Conservation (phyloP, 2,329 filamentous ascomycete species). For the Clathrospora elynae region DNA sequence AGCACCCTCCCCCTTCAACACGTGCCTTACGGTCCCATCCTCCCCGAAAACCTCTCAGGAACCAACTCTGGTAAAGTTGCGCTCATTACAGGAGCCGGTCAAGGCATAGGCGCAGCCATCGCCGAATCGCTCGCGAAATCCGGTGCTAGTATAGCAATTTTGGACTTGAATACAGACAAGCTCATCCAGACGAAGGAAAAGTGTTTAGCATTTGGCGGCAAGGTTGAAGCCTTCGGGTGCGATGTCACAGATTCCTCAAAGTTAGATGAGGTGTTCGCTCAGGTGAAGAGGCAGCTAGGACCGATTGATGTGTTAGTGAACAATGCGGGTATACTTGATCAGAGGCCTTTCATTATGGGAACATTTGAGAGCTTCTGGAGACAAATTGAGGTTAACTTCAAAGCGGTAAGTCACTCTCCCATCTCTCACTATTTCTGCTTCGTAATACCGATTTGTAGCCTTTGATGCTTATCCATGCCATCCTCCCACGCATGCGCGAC, state of each 20-base stretch:
- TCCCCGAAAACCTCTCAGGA: conserved; percentile 18
- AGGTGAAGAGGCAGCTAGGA: conserved; percentile 28
- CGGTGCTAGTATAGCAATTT: conserved; percentile 33
- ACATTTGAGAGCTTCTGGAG: conserved; percentile 35
- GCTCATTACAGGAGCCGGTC: conserved; percentile 35
- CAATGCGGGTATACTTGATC: conserved; percentile 37
- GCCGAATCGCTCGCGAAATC: conserved; percentile 34
- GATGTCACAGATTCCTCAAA: conserved; percentile 28
- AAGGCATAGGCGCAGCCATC: conserved; percentile 39
- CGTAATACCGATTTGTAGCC: conserved; percentile 15
- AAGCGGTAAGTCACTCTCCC: conserved; percentile 17
- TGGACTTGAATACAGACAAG: conserved; percentile 31
- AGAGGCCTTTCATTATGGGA: conserved; percentile 36
- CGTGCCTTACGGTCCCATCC: conserved; percentile 25
- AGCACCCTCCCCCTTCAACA: conserved; percentile 27
- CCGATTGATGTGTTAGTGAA: conserved; percentile 36
- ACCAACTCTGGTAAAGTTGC: conserved; percentile 34
- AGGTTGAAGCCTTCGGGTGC: conserved; percentile 27
- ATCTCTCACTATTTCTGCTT: not conserved
- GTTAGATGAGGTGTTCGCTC: conserved; percentile 20
- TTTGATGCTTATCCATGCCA: conserved; percentile 31
- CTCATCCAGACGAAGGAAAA: conserved; percentile 26
- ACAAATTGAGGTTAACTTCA: conserved; percentile 43
- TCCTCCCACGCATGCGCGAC: conserved; percentile 31
- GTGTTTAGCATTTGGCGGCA: conserved; percentile 28